phyloP scores from a whole-genome alignment of 1,284 basidiomycete species.

The Schizophyllum amplum region DNA sequence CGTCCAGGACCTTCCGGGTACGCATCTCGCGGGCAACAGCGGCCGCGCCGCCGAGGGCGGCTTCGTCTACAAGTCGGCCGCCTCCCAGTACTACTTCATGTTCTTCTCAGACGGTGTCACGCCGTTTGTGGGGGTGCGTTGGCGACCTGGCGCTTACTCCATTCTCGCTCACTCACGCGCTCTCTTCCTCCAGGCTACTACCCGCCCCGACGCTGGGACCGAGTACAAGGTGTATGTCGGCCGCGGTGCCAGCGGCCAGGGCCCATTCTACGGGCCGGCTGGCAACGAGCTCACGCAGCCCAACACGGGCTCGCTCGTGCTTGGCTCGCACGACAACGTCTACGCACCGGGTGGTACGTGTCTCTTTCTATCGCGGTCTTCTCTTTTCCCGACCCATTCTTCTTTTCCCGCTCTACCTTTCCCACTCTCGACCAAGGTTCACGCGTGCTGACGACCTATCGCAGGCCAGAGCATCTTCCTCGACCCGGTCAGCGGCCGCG shows the following conservation, averaged over 20 bases:
- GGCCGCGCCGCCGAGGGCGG: constrained; percentile 9
- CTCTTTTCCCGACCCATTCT: too few relatives aligned
- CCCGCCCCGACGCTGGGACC: background rate
- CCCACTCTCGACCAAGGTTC: too few relatives aligned
- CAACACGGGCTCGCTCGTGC: constrained; percentile 22
- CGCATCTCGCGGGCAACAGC: constrained; percentile 10
- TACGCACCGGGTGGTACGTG: constrained; percentile 22
- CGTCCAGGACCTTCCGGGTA: constrained; percentile 8
- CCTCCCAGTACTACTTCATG: constrained; percentile 2
- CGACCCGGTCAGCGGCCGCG: constrained; percentile 11
- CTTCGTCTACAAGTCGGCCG: constrained; percentile 8
- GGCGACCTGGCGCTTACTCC: background rate
- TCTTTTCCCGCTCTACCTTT: too few relatives aligned
- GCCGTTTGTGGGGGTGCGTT: background rate
- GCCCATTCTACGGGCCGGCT: constrained; percentile 21
- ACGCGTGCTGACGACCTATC: too few relatives aligned
- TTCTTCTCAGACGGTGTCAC: constrained; percentile 1
- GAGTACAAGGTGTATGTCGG: constrained; percentile 22
- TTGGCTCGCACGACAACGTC: constrained; percentile 25
- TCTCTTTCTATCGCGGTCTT: too few relatives aligned
- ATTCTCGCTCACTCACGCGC: too few relatives aligned
- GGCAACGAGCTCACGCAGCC: constrained; percentile 15
- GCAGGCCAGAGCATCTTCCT: constrained; percentile 14
- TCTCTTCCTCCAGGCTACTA: background rate
- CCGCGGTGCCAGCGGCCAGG: constrained; percentile 20